A percentile compares a stretch with the other conserved stretches of the same genome.
Evolutionary conservation across 306 rosid species (phyloP).

Genomic region (Vigna trinervia): DNA sequence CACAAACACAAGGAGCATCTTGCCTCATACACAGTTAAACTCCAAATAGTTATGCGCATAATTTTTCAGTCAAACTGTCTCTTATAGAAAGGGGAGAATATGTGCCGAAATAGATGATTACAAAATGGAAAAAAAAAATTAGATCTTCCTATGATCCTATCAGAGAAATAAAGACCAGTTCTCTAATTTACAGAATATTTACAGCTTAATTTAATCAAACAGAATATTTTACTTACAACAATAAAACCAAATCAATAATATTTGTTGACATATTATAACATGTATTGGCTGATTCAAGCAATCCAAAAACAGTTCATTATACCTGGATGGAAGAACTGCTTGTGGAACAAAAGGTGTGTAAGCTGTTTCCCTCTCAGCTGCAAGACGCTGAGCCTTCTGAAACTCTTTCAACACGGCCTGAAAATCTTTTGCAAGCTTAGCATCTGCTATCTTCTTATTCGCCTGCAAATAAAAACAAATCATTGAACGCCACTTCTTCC

Average conservation of each 20-base stretch:
- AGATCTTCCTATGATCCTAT: background rate
- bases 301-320: background rate
- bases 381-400: constrained; percentile 96
- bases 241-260: background rate
- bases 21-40: background rate
- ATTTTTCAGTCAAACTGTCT: background rate
- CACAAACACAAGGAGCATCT: constrained; percentile 9
- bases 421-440: constrained; percentile 95
- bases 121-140: background rate
- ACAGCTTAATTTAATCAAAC: background rate
- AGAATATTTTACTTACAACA: background rate
- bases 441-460: constrained; percentile 94
- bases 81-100: background rate
- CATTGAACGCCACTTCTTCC: constrained; percentile 12
- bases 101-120: background rate
- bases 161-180: background rate
- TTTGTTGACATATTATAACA: background rate
- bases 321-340: constrained; percentile 81
- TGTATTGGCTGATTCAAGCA: background rate
- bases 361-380: constrained; percentile 98
- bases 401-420: constrained; percentile 92
- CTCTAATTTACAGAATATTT: background rate
- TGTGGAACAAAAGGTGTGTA: constrained; percentile 85
- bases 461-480: constrained; percentile 58
- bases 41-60: background rate